A percentile compares a stretch with the other conserved stretches of the same genome.
Conservation (phyloP, 306 rosid genomes). For the Rosa chinensis region DNA sequence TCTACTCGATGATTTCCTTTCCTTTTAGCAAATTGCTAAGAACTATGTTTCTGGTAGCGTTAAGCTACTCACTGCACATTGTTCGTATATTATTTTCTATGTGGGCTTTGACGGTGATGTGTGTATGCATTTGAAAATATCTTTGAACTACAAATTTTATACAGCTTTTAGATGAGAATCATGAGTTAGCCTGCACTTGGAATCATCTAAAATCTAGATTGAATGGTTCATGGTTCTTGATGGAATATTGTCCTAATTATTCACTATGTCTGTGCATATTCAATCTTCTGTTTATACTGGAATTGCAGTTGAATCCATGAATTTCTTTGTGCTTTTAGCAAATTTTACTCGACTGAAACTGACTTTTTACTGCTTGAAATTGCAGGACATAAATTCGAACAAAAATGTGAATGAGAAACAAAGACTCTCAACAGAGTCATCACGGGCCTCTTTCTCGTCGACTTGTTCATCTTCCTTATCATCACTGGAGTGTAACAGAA, state of each 20-base stretch:
- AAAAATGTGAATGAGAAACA: constrained; percentile 53
- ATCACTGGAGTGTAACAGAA: constrained; percentile 58
- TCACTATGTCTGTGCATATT: background rate
- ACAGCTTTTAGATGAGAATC: background rate
- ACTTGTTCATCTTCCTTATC: constrained; percentile 81
- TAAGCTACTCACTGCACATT: too few relatives aligned
- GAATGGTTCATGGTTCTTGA: background rate
- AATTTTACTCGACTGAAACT: constrained; percentile 15
- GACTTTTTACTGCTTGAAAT: constrained; percentile 24
- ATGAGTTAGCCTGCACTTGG: background rate
- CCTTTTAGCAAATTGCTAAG: too few relatives aligned
- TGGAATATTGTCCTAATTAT: background rate
- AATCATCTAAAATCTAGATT: background rate
- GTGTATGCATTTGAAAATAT: background rate
- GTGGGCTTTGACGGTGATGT: background rate
- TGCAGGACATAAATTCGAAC: constrained; percentile 62
- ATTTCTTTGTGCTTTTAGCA: background rate
- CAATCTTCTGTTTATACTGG: background rate
- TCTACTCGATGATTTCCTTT: too few relatives aligned
- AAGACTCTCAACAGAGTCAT: constrained; percentile 67
- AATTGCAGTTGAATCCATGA: background rate
- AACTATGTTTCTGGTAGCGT: too few relatives aligned
- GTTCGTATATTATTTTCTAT: background rate
- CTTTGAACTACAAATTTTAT: background rate
- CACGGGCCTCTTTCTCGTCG: constrained; percentile 83